phyloP scores from a whole-genome alignment of 2,329 filamentous ascomycete genomes.

The Xylaria sp. region DNA sequence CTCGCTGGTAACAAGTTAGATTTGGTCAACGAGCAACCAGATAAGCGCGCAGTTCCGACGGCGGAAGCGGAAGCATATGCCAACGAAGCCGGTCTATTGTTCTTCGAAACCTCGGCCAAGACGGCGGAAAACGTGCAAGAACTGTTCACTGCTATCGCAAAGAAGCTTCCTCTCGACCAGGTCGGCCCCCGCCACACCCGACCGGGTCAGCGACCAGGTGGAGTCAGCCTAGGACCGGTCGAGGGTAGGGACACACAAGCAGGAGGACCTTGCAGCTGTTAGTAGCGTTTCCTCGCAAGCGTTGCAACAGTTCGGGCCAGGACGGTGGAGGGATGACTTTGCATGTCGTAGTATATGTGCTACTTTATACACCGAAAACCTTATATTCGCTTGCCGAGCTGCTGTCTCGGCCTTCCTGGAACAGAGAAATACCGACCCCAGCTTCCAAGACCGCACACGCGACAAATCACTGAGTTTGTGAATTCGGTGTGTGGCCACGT shows the following conservation, averaged over 20 bases:
- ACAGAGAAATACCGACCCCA: constrained; percentile 5
- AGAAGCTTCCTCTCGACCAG: constrained; percentile 96
- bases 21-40: constrained; percentile 91
- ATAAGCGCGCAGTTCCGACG: constrained; percentile 91
- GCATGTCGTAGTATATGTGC: constrained; percentile 31
- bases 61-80: constrained; percentile 96
- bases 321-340: constrained; percentile 36
- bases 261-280: constrained; percentile 68
- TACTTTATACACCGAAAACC: constrained; percentile 23
- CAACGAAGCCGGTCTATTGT: constrained; percentile 89
- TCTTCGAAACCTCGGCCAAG: constrained; percentile 99
- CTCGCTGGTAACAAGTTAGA: constrained; percentile 98
- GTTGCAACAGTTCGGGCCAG: constrained; percentile 16
- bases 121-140: constrained; percentile 96
- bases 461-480: constrained; percentile 2
- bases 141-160: constrained; percentile 96
- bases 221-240: constrained; percentile 64
- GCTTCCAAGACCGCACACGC: constrained; percentile 12
- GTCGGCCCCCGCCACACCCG: constrained; percentile 89
- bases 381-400: constrained; percentile 18
- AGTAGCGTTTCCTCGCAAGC: constrained; percentile 45
- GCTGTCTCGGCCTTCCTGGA: constrained; percentile 8
- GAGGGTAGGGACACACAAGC: constrained; percentile 69
- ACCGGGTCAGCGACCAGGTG: constrained; percentile 66
- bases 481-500: constrained; percentile 7